Evolutionary conservation across 2,329 filamentous ascomycete genomes (phyloP), one percentile per base, ranked within the genome.

Genomic region (Clarireedia homoeocarpa): DNA sequence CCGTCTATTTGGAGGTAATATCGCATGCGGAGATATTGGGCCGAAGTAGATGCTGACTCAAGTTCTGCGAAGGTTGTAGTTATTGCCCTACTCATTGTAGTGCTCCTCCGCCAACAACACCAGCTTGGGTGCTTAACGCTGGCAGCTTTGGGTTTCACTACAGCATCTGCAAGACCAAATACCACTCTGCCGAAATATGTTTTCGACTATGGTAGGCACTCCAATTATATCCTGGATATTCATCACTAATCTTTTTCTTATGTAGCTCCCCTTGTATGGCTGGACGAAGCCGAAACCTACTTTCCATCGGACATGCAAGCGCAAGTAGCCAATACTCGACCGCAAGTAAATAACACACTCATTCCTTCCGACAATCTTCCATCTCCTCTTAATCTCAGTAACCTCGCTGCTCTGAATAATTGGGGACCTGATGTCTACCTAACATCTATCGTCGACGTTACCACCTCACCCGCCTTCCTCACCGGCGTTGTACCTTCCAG

Each of bases 401-500:
- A 79, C 51, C 69, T 81, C n/a, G 69, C 76, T 59, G 58, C 62
- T 3, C 69, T 81, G 10, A 79, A 80, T 58, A 49, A 58, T 4
- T 66, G 72, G 53, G 75, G 74, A 0, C 51, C 58, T 3, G 45
- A 62, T 45, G 71, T 80, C 6, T 80, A 74, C 56, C 63, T 81
- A 7, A 79, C 77, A 0, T 77, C 77, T 3, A 69, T 70, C 14
- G 69, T 75, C 44, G 76, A 78, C 15, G 74, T 79, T 9, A 70
- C 72, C 48, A 71, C 71, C 3, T 65, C 71, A 6, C 77, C 76
- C 3, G 44, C 66, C 7, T 81, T 75, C 75, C 72, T 80, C 45
- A 62, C 73, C 30, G 84, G 84, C 20, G 75, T 79, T 0, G 71
- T 69, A 6, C 83, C 83, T 0, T 74, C 81, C 62, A 63, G 64